Evolutionary conservation across 176 grass and related monocot genomes (phyloP).

Genomic region (Rhipidocladum racemiflorum): DNA sequence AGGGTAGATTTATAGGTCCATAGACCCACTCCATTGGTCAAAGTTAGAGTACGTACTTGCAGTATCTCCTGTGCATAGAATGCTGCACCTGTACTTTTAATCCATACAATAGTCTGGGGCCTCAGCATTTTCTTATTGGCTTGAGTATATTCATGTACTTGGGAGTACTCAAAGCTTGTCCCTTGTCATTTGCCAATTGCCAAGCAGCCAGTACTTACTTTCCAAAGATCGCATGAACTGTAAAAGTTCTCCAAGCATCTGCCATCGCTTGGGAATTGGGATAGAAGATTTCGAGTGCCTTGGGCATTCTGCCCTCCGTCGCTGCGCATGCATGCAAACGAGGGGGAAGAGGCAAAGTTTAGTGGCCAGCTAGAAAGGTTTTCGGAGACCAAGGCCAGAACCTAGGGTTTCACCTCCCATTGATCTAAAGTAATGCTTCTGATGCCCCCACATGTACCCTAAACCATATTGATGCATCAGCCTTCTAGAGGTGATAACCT

Average conservation of each 20-base stretch:
- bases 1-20: conserved; percentile 43
- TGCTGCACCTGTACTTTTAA: conserved; percentile 40
- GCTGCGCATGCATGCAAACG: conserved; percentile 12
- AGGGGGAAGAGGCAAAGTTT: conserved; percentile 32
- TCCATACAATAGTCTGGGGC: conserved; percentile 21
- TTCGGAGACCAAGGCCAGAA: conserved; percentile 28
- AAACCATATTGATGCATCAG: conserved; percentile 22
- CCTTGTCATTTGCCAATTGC: conserved; percentile 30
- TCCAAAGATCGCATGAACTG: conserved; percentile 34
- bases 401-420: conserved; percentile 35
- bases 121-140: conserved; percentile 35
- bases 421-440: conserved; percentile 24
- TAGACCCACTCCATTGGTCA: conserved; percentile 34
- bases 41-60: conserved; percentile 28
- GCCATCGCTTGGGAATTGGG: conserved; percentile 42
- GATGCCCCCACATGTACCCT: conserved; percentile 28
- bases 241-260: conserved; percentile 32
- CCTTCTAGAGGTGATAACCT: conserved; percentile 29
- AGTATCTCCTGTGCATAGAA: conserved; percentile 31
- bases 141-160: conserved; percentile 43
- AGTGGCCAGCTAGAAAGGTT: conserved; percentile 38
- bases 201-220: conserved; percentile 32
- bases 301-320: conserved; percentile 21
- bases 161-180: conserved; percentile 40
- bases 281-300: conserved; percentile 36